phyloP scores from a whole-genome alignment of 106 monocot genomes.

The Ottelia alismoides region DNA sequence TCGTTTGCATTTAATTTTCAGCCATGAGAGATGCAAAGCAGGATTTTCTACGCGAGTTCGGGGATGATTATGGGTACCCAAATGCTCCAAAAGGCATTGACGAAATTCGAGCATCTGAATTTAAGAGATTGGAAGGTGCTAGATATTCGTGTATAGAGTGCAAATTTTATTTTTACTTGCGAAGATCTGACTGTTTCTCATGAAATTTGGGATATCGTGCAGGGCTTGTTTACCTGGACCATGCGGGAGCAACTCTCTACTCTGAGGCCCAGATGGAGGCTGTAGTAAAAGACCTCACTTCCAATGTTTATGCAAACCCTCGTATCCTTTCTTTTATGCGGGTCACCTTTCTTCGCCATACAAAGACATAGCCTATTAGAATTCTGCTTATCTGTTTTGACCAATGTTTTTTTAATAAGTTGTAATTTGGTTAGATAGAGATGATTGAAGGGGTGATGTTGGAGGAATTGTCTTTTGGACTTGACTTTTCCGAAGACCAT shows the following conservation, averaged over 20 bases:
- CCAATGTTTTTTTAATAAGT: too few relatives aligned
- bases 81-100: constrained; percentile 53
- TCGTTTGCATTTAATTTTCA: too few relatives aligned
- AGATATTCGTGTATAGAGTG: not conserved
- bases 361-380: too few relatives aligned
- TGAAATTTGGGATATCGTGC: constrained; percentile 2
- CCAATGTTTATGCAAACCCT: constrained; percentile 82
- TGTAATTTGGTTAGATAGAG: too few relatives aligned
- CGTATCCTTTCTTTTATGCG: too few relatives aligned
- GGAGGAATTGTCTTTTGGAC: too few relatives aligned
- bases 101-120: constrained; percentile 69
- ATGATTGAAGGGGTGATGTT: too few relatives aligned
- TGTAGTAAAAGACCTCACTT: constrained; percentile 50
- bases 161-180: not conserved
- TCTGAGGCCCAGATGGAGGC: constrained; percentile 79
- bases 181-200: constrained; percentile 1
- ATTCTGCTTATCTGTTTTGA: too few relatives aligned
- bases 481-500: too few relatives aligned
- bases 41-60: constrained; percentile 47
- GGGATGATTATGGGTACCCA: constrained; percentile 72
- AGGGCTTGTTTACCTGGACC: constrained; percentile 83
- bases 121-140: constrained; percentile 82
- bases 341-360: too few relatives aligned
- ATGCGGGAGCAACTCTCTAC: constrained; percentile 80
- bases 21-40: constrained; percentile 22